Evolutionary conservation across 2,329 filamentous ascomycete species (phyloP).

Genomic region (Thyridium curvatum): DNA sequence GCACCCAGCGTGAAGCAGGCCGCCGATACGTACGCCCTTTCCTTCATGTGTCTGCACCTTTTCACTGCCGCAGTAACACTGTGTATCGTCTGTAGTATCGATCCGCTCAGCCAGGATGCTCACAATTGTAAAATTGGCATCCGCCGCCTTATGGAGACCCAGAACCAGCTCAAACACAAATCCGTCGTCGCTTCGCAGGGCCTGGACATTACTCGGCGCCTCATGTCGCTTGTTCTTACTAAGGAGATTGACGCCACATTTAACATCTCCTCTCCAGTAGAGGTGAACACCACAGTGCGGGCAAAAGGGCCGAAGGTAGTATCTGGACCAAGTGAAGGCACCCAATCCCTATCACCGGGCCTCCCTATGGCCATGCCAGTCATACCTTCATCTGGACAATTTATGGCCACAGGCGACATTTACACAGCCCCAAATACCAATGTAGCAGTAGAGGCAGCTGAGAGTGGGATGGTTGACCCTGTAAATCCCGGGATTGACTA

Average conservation of each 20-base stretch:
- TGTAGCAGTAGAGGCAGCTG: no score
- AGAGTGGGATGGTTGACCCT: no score
- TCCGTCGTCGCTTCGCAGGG: constrained; percentile 16
- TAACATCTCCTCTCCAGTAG: no score
- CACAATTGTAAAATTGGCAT: constrained; percentile 13
- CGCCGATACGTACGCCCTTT: constrained; percentile 14
- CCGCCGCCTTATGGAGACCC: constrained; percentile 15
- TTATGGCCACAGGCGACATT: no score
- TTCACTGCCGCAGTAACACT: constrained; percentile 17
- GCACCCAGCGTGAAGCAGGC: constrained; percentile 7
- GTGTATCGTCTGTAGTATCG: constrained; percentile 13
- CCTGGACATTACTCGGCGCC: constrained; percentile 10
- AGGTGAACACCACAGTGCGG: no score
- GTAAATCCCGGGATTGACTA: no score
- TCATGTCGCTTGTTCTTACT: constrained; percentile 14
- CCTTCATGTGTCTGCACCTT: constrained; percentile 16
- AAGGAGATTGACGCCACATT: constrained; percentile 2
- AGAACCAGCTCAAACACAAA: constrained; percentile 9
- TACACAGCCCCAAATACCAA: no score
- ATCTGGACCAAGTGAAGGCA: no score
- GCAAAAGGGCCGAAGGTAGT: no score
- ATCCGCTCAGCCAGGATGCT: constrained; percentile 12
- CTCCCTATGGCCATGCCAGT: no score
- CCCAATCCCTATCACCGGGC: no score
- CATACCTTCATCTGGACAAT: no score